Evolutionary conservation across 2,329 filamentous ascomycete genomes (phyloP), one percentile per base, ranked within the genome.

Genomic region (Claviceps spartinae): DNA sequence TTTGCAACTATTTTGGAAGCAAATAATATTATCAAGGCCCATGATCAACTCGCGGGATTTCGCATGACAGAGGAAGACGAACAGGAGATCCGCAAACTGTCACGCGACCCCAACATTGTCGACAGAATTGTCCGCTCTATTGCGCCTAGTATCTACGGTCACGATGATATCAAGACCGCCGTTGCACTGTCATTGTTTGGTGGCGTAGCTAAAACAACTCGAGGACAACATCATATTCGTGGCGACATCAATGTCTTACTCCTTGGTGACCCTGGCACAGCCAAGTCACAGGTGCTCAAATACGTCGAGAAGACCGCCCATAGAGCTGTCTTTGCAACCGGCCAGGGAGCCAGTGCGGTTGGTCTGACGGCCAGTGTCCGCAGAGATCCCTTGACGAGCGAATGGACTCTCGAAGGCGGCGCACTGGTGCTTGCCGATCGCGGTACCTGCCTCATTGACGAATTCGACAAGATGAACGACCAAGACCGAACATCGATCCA

Each of bases 401-500:
- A 98, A 70, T 98, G 93, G 91, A 97, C 93, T 5, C 74, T 98
- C 2, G 93, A 98, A 71, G 93, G 93, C 56, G 93, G 93, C 63
- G 93, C 93, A 4, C 76, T 98, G 11, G 93, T 98, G 62, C 80
- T 98, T 52, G 93, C 93, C 16, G 93, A 98, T 66, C 85, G 88
- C 58, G 93, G 93, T 42, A 95, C 88, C 16, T 97, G 93, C 63
- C 76, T 98, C 34, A 98, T 98, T 56, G 93, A 98, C 62, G 93
- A 98, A 69, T 98, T 98, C 62, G 93, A 98, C 78, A 98, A 98
- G 77, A 98, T 98, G 93, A 97, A 97, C 67, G 93, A 98, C 66
- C 89, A 97, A 65, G 93, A 98, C 67, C 82, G 93, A 58, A 97
- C 93, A 1, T 95, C 89, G 7, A 98, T 98, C 60, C 93, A 98